Conservation (phyloP, 805 yeast species). For the Saturnispora halmiae region DNA sequence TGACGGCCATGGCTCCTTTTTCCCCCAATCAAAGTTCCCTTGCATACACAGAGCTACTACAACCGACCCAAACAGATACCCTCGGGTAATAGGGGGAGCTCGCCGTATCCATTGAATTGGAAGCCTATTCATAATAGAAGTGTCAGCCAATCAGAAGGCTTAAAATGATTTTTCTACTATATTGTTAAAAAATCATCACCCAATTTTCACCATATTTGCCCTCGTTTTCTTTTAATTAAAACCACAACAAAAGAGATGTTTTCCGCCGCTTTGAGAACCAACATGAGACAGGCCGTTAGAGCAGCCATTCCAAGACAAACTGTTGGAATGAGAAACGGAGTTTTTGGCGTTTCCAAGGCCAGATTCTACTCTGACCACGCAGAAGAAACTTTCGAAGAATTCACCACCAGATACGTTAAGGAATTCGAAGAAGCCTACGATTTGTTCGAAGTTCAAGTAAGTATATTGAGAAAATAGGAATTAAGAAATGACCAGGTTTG, state of each 20-base stretch:
- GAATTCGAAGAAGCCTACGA: slow-evolving; percentile 93
- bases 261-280: slow-evolving; percentile 18
- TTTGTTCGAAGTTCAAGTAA: slow-evolving; percentile 66
- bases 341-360: slow-evolving; percentile 15
- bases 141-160: slow-evolving; percentile 4
- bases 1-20: neutral
- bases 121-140: slow-evolving; percentile 25
- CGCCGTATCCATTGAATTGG: slow-evolving; percentile 35
- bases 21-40: slow-evolving; percentile 20
- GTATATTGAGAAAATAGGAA: slow-evolving; percentile 16
- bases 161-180: neutral
- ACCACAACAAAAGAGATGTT: slow-evolving; percentile 23
- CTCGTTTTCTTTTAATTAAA: neutral
- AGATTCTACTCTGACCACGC: slow-evolving; percentile 77
- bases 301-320: slow-evolving; percentile 23
- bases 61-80: slow-evolving; percentile 28
- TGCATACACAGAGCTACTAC: slow-evolving; percentile 28
- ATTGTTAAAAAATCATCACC: neutral
- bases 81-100: slow-evolving; percentile 39
- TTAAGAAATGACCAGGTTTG: too few relatives aligned
- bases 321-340: slow-evolving; percentile 18
- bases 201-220: neutral
- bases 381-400: slow-evolving; percentile 92
- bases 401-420: slow-evolving; percentile 81
- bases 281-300: slow-evolving; percentile 30